Conservation (phyloP, 768 basidiomycete species). For the Leccinum incarnatum region DNA sequence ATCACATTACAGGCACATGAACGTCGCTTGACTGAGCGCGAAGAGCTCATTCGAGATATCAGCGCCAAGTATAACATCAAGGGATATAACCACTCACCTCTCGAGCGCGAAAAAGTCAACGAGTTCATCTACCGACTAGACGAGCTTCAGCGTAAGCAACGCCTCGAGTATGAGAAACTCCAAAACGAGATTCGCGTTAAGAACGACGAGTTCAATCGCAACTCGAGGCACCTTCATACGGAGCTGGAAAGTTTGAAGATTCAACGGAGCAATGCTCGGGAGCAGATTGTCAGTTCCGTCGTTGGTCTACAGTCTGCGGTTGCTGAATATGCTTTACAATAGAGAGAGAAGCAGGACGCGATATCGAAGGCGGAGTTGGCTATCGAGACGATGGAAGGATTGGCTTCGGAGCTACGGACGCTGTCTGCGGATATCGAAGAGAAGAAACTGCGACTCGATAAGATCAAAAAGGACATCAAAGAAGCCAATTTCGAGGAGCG, state of each 20-base stretch:
- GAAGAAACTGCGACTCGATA: constrained; percentile 58
- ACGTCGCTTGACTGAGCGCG: constrained; percentile 64
- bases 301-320: background rate
- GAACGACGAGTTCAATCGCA: constrained; percentile 64
- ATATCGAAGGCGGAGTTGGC: constrained; percentile 52
- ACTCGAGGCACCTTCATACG: constrained; percentile 53
- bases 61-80: constrained; percentile 66
- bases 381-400: constrained; percentile 54
- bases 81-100: constrained; percentile 67
- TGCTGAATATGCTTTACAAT: background rate
- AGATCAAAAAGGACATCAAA: constrained; percentile 56
- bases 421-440: constrained; percentile 66
- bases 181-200: constrained; percentile 61
- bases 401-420: constrained; percentile 52
- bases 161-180: constrained; percentile 60
- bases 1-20: constrained; percentile 59
- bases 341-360: constrained; percentile 51
- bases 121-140: constrained; percentile 70
- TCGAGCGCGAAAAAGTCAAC: constrained; percentile 67
- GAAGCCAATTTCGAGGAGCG: constrained; percentile 63
- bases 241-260: constrained; percentile 53
- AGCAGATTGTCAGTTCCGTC: constrained; percentile 50
- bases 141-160: constrained; percentile 61
- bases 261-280: constrained; percentile 49
- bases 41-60: constrained; percentile 69